A percentile compares a stretch with the other conserved stretches of the same genome.
Evolutionary conservation across 1,139 yeast species (phyloP).

Genomic region (Lodderomyces metapsilosis): DNA sequence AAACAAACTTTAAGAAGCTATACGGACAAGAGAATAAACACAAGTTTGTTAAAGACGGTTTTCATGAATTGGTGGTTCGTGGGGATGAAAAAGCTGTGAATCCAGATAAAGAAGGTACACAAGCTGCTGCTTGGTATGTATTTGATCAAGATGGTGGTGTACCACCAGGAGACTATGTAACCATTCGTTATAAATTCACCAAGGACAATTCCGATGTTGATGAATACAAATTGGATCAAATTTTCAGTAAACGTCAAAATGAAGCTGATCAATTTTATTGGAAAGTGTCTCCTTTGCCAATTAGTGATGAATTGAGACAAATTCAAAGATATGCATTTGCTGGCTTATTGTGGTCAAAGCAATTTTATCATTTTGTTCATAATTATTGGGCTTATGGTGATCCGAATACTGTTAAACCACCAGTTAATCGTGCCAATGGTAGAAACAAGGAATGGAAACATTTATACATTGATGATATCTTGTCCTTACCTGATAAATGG

Average conservation of each 20-base stretch:
- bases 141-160: slow-evolving; percentile 76
- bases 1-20: slow-evolving; percentile 70
- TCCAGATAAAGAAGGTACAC: slow-evolving; percentile 39
- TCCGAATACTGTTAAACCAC: slow-evolving; percentile 73
- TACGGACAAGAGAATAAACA: slow-evolving; percentile 60
- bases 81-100: slow-evolving; percentile 61
- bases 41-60: slow-evolving; percentile 80
- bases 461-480: slow-evolving; percentile 81
- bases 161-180: slow-evolving; percentile 87
- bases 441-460: slow-evolving; percentile 91
- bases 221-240: slow-evolving; percentile 72
- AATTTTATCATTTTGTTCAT: slow-evolving; percentile 85
- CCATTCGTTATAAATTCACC: slow-evolving; percentile 77
- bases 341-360: slow-evolving; percentile 93
- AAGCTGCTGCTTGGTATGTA: slow-evolving; percentile 77
- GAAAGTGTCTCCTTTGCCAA: slow-evolving; percentile 84
- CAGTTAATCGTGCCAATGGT: slow-evolving; percentile 75
- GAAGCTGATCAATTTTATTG: slow-evolving; percentile 96
- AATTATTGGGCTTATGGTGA: slow-evolving; percentile 90
- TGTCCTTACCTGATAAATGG: slow-evolving; percentile 95
- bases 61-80: slow-evolving; percentile 78
- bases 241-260: slow-evolving; percentile 73
- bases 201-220: slow-evolving; percentile 53
- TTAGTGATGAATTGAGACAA: slow-evolving; percentile 76
- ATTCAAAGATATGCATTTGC: slow-evolving; percentile 95